Evolutionary conservation across 2,329 filamentous ascomycete species (phyloP).

Genomic region (Phyllosticta paracitricarpa): DNA sequence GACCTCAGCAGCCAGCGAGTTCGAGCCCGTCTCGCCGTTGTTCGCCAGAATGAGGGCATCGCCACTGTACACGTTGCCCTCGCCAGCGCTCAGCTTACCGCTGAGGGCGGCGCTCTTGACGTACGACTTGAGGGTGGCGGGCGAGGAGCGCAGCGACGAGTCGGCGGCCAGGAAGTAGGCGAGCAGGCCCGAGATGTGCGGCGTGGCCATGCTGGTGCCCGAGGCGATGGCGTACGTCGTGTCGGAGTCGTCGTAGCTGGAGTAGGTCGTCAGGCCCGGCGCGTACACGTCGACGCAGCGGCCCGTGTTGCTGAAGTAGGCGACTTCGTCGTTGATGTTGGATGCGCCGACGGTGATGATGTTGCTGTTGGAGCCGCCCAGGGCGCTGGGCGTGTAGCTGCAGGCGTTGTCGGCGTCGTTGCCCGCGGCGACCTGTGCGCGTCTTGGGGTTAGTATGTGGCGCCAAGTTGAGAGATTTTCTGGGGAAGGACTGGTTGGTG

Average conservation of each 20-base stretch:
- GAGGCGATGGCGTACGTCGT: constrained; percentile 34
- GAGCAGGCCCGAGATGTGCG: constrained; percentile 54
- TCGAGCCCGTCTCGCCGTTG: constrained; percentile 3
- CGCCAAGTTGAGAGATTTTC: too few relatives aligned
- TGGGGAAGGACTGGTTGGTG: constrained; percentile 3
- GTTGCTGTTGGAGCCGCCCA: constrained; percentile 18
- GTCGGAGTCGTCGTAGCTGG: constrained; percentile 31
- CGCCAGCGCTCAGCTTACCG: constrained; percentile 1
- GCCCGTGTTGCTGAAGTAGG: constrained; percentile 28
- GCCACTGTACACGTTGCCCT: background rate
- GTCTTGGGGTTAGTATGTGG: too few relatives aligned
- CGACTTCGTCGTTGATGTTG: constrained; percentile 20
- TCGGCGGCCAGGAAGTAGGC: constrained; percentile 48
- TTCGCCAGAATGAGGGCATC: constrained; percentile 4
- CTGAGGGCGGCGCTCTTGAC: background rate
- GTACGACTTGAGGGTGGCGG: constrained; percentile 3
- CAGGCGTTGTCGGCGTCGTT: constrained; percentile 22
- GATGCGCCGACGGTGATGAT: constrained; percentile 31
- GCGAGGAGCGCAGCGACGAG: constrained; percentile 16
- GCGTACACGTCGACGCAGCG: constrained; percentile 26
- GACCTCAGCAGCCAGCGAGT: background rate
- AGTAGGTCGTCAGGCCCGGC: constrained; percentile 28
- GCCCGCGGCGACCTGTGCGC: constrained; percentile 21
- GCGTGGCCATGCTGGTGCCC: constrained; percentile 54
- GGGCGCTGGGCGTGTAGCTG: constrained; percentile 21